These are phyloP conservation scores for Ustilago bromivora DNA, from an alignment of 1,284 basidiomycete species.

Conservation along the genomic window DNA sequence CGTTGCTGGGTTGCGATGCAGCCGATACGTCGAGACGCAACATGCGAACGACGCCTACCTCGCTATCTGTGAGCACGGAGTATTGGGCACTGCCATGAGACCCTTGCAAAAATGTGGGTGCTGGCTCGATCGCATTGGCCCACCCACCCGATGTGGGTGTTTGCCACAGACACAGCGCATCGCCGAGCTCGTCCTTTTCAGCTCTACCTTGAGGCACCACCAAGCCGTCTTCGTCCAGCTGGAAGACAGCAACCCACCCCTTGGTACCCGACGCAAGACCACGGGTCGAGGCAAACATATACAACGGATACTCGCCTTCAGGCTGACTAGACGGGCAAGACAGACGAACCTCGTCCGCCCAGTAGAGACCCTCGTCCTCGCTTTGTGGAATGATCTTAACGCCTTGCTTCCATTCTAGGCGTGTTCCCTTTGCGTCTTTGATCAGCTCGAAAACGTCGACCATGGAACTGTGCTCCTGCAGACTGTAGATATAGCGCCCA, in stretches of 20 bases:
- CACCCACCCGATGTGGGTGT: conserved; percentile 71
- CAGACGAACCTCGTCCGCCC: conserved; percentile 71
- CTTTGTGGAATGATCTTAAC: conserved; percentile 66
- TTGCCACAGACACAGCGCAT: conserved; percentile 59
- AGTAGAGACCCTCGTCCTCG: conserved; percentile 50
- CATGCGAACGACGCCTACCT: conserved; percentile 68
- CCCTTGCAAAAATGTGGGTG: conserved; percentile 54
- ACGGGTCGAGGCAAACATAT: conserved; percentile 70
- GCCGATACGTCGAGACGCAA: conserved; percentile 56
- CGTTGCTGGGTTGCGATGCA: not conserved
- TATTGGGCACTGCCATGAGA: conserved; percentile 49
- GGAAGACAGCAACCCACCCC: conserved; percentile 70
- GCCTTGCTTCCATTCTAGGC: conserved; percentile 60
- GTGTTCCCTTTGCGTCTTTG: conserved; percentile 23
- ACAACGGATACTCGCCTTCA: conserved; percentile 27
- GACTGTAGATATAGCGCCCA: conserved; percentile 70
- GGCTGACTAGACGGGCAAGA: conserved; percentile 48
- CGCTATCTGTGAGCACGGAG: conserved; percentile 69
- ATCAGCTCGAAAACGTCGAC: conserved; percentile 63
- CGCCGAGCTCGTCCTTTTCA: conserved; percentile 17
- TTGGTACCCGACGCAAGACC: conserved; percentile 65
- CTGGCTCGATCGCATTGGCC: conserved; percentile 71
- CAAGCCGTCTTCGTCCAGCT: conserved; percentile 59
- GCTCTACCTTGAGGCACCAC: conserved; percentile 30
- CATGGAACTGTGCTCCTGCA: conserved; percentile 69